These are phyloP conservation scores for Casuarina cunninghamiana DNA, from an alignment of 306 rosid genomes.

Conservation along the genomic window DNA sequence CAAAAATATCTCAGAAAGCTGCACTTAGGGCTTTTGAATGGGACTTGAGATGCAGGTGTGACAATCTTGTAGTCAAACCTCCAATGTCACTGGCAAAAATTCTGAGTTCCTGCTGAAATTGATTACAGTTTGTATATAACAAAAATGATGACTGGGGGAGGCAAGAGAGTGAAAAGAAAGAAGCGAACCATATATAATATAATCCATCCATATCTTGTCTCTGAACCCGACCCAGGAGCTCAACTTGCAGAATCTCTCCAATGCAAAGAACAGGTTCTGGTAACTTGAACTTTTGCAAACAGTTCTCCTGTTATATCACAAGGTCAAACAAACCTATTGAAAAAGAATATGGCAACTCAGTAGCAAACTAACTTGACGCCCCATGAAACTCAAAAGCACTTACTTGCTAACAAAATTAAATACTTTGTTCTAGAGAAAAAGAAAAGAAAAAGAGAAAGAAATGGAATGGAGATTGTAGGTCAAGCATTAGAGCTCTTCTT, in stretches of 20 bases:
- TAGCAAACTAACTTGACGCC: background rate
- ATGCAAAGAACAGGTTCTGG: slow-evolving; percentile 63
- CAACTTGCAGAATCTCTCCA: slow-evolving; percentile 61
- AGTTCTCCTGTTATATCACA: slow-evolving; percentile 41
- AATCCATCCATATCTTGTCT: slow-evolving; percentile 46
- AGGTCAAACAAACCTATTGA: slow-evolving; percentile 17
- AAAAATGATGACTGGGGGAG: background rate
- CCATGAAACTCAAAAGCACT: background rate
- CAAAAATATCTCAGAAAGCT: background rate
- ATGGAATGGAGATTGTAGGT: background rate
- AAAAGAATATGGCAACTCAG: background rate
- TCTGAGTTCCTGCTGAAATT: background rate
- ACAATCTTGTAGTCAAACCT: background rate
- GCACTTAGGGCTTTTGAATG: background rate
- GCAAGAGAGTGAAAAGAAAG: slow-evolving; percentile 3
- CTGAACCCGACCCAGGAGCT: slow-evolving; percentile 66
- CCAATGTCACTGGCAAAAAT: background rate
- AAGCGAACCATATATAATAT: slow-evolving; percentile 58
- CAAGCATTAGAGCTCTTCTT: background rate
- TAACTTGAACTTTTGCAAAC: slow-evolving; percentile 55
- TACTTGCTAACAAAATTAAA: background rate
- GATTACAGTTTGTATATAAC: background rate
- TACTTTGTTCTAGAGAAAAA: background rate
- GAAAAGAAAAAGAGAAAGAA: background rate
- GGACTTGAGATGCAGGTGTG: background rate